Percentiles rank a stretch among this genome's conserved stretches.
Evolutionary conservation across 2,329 filamentous ascomycete genomes (phyloP).

Genomic region (Thyridium curvatum): DNA sequence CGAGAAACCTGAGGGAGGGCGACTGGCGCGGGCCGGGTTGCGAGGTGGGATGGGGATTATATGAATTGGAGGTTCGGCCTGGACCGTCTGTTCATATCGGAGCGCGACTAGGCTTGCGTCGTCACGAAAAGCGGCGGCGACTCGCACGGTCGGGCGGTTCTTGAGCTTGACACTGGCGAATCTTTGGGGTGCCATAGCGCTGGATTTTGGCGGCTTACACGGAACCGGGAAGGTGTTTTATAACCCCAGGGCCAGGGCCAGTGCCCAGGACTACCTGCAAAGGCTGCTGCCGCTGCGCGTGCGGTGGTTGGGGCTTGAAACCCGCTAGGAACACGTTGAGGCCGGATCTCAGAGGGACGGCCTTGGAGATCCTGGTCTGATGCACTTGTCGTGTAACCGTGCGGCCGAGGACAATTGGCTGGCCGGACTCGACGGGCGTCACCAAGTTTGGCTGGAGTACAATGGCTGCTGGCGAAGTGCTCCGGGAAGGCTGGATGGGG

Average conservation of each 20-base stretch:
- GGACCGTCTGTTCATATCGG: conserved; percentile 55
- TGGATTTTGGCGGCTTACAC: conserved; percentile 3
- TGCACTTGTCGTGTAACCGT: too few species aligned
- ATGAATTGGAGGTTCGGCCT: conserved; percentile 51
- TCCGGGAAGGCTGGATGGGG: too few species aligned
- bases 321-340: too few species aligned
- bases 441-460: too few species aligned
- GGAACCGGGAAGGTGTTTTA: not conserved
- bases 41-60: conserved; percentile 35
- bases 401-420: too few species aligned
- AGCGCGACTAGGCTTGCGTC: conserved; percentile 46
- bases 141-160: conserved; percentile 19
- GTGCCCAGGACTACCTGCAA: too few species aligned
- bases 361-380: too few species aligned
- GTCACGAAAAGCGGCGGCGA: conserved; percentile 33
- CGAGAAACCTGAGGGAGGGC: conserved; percentile 13
- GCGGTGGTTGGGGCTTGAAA: not conserved
- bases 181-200: conserved; percentile 30
- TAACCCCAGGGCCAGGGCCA: too few species aligned
- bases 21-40: conserved; percentile 27
- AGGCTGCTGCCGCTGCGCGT: not conserved
- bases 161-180: conserved; percentile 36
- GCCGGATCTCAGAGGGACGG: too few species aligned
- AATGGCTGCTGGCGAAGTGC: too few species aligned
- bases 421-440: too few species aligned